A percentile compares a stretch with the other conserved stretches of the same genome.
These are phyloP conservation scores for Pisolithus thermaeus DNA, from an alignment of 1,284 basidiomycete species.

Conservation along the genomic window DNA sequence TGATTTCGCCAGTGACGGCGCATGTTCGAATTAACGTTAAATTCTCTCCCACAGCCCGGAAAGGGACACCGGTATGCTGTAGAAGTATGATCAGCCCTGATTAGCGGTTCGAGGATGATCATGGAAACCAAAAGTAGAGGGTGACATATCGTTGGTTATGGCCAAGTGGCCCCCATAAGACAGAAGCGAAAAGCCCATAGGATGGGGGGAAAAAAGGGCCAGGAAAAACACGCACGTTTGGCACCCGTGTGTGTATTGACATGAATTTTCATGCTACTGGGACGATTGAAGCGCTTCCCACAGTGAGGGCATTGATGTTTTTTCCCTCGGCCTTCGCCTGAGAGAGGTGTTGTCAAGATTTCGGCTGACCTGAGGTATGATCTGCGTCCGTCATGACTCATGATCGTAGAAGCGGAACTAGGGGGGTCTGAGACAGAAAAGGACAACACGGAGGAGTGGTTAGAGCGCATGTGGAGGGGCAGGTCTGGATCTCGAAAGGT, in stretches of 20 bases:
- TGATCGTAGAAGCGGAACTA: slow-evolving; percentile 16
- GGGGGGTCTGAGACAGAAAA: slow-evolving; percentile 28
- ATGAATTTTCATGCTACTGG: slow-evolving; percentile 70
- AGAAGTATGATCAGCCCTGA: slow-evolving; percentile 9
- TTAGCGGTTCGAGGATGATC: background rate
- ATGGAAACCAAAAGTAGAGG: slow-evolving; percentile 1
- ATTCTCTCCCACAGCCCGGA: slow-evolving; percentile 67
- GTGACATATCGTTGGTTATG: background rate
- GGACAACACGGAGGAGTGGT: slow-evolving; percentile 27
- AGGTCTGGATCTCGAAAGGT: slow-evolving; percentile 27
- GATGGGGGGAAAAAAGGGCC: slow-evolving; percentile 8
- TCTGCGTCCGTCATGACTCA: slow-evolving; percentile 24
- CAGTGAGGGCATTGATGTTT: slow-evolving; percentile 64
- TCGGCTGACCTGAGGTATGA: slow-evolving; percentile 25
- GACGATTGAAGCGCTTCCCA: slow-evolving; percentile 68
- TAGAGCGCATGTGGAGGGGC: slow-evolving; percentile 22
- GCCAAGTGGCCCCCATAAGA: background rate
- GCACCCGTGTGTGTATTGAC: slow-evolving; percentile 74
- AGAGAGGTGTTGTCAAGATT: slow-evolving; percentile 20
- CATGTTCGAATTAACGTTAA: slow-evolving; percentile 82
- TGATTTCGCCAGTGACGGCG: slow-evolving; percentile 71
- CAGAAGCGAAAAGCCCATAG: background rate
- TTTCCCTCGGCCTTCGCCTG: slow-evolving; percentile 33
- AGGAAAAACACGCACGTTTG: slow-evolving; percentile 50
- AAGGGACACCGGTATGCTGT: slow-evolving; percentile 68